A percentile compares a stretch with the other conserved stretches of the same genome.
Conservation (phyloP, 129 eudicot species). For the Flaveria linearis region DNA sequence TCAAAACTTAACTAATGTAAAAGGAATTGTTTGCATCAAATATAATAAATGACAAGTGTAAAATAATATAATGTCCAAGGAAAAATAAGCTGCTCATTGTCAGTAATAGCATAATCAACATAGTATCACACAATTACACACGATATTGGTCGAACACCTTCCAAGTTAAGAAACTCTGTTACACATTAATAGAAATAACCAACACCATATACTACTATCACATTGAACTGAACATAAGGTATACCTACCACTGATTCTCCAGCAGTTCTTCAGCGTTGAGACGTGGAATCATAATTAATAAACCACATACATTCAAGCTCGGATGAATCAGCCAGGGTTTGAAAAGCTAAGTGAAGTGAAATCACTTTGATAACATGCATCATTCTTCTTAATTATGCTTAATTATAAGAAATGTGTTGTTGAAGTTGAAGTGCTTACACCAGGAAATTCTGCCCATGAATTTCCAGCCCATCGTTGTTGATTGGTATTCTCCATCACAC, state of each 20-base stretch:
- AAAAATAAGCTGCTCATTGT: constrained; percentile 15
- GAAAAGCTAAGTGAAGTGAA: constrained; percentile 27
- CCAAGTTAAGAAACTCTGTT: constrained; percentile 18
- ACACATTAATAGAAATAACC: constrained; percentile 26
- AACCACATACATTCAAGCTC: neutral
- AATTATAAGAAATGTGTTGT: constrained; percentile 47
- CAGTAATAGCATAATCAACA: constrained; percentile 26
- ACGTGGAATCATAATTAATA: neutral
- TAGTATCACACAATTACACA: constrained; percentile 38
- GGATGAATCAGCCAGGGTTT: constrained; percentile 9
- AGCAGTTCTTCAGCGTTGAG: constrained; percentile 22
- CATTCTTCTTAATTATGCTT: constrained; percentile 1
- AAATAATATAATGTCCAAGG: constrained; percentile 7
- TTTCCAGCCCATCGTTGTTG: constrained; percentile 52
- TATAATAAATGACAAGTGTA: neutral
- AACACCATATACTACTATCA: constrained; percentile 28
- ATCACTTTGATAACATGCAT: constrained; percentile 21
- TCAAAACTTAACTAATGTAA: neutral
- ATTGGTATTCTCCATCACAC: constrained; percentile 32
- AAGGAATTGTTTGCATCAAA: neutral
- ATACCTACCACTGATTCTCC: constrained; percentile 30
- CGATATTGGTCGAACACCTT: constrained; percentile 31
- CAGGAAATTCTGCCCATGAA: constrained; percentile 62
- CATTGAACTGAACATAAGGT: constrained; percentile 24
- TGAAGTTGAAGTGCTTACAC: constrained; percentile 49